Conservation (phyloP, 2,329 filamentous ascomycete species). For the Fusarium pilosicola region DNA sequence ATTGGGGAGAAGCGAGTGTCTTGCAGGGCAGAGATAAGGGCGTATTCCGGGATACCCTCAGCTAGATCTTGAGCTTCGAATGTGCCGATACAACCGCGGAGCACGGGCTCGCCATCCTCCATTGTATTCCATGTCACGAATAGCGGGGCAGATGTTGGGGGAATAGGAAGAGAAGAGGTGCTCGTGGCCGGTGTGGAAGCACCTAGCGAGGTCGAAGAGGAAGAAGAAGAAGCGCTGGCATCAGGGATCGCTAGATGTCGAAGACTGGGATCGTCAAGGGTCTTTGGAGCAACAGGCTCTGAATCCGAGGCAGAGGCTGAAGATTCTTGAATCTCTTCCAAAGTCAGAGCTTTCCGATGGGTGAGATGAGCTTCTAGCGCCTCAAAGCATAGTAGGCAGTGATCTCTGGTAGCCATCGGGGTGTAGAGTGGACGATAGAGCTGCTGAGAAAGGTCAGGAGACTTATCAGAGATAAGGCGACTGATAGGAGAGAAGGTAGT, state of each 20-base stretch:
- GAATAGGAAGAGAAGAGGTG: conserved; percentile 52
- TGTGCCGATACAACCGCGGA: conserved; percentile 96
- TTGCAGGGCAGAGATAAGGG: conserved; percentile 78
- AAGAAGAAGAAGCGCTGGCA: conserved; percentile 48
- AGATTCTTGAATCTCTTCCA: conserved; percentile 75
- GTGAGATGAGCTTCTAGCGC: conserved; percentile 80
- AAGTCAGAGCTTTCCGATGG: conserved; percentile 71
- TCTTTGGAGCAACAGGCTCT: conserved; percentile 31
- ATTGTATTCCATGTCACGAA: conserved; percentile 96
- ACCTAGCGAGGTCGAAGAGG: conserved; percentile 54
- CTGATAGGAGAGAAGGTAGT: conserved; percentile 16
- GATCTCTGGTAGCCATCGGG: conserved; percentile 82
- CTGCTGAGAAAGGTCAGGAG: conserved; percentile 7
- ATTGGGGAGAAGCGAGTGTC: conserved; percentile 72
- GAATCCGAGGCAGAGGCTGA: conserved; percentile 56
- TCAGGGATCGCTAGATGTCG: conserved; percentile 52
- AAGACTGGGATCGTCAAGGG: conserved; percentile 55
- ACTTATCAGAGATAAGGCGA: conserved; percentile 17
- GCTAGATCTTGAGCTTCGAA: conserved; percentile 82
- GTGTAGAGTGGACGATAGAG: conserved; percentile 6
- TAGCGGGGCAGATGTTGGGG: conserved; percentile 71
- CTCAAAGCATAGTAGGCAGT: conserved; percentile 96
- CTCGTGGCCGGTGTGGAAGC: conserved; percentile 59
- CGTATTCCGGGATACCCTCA: conserved; percentile 80
- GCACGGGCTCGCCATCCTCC: conserved; percentile 57